These are phyloP conservation scores for Fremontodendron californicum DNA, from an alignment of 345 rosid genomes.

Conservation along the genomic window DNA sequence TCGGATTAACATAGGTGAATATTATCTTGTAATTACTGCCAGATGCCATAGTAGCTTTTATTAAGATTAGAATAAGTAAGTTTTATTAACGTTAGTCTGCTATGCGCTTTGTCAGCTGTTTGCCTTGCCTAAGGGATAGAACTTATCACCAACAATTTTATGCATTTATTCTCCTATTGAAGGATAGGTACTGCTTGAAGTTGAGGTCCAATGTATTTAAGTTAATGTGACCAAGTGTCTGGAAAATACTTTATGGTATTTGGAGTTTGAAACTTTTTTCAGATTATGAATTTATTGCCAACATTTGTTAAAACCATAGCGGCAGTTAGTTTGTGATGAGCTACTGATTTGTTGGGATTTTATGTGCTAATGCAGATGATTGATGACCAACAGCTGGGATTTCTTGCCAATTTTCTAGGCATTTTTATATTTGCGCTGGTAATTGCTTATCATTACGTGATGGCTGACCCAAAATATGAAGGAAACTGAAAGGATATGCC, in stretches of 20 bases:
- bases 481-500: constrained; percentile 33
- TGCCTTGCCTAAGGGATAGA: neutral
- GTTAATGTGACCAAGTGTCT: neutral
- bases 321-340: neutral
- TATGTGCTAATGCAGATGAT: constrained; percentile 55
- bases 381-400: constrained; percentile 68
- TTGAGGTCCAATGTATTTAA: neutral
- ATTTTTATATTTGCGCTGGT: constrained; percentile 68
- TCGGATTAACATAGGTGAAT: no score
- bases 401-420: constrained; percentile 75
- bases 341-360: neutral
- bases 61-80: neutral
- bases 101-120: neutral
- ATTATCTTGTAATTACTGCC: neutral
- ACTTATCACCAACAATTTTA: neutral
- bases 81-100: neutral
- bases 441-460: constrained; percentile 74
- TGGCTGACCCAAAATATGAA: constrained; percentile 82
- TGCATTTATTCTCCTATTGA: neutral
- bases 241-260: neutral
- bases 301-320: neutral
- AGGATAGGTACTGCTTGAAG: neutral
- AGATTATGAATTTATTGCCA: neutral
- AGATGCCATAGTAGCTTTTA: neutral
- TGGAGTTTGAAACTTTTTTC: neutral